Percentiles rank a stretch among this genome's conserved stretches.
Evolutionary conservation across 768 basidiomycete species (phyloP).

Genomic region (Pleurotus eryngii): DNA sequence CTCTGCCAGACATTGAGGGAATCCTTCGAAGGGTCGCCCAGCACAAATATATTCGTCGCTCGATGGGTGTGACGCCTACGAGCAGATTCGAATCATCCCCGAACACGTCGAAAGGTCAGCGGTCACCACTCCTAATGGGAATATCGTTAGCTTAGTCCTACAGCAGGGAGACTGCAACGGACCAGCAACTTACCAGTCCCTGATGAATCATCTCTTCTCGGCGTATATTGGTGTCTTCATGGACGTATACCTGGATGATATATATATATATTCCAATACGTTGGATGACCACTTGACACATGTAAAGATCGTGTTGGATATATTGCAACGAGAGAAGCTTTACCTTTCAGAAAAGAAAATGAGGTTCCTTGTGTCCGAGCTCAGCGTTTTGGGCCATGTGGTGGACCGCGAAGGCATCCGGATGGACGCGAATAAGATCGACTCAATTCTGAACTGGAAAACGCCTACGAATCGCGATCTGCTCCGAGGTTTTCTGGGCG

Average conservation of each 20-base stretch:
- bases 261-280: constrained; percentile 35
- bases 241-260: constrained; percentile 40
- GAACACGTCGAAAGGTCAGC: constrained; percentile 23
- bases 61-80: constrained; percentile 27
- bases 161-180: constrained; percentile 31
- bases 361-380: constrained; percentile 14
- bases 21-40: constrained; percentile 29
- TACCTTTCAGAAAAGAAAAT: constrained; percentile 28
- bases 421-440: constrained; percentile 33
- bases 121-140: constrained; percentile 38
- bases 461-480: constrained; percentile 22
- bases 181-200: constrained; percentile 36
- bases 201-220: constrained; percentile 41
- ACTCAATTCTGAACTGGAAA: constrained; percentile 22
- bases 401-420: constrained; percentile 17
- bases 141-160: constrained; percentile 36
- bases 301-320: too few species aligned
- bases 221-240: constrained; percentile 33
- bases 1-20: constrained; percentile 37
- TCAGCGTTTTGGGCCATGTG: constrained; percentile 19
- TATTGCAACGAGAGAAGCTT: constrained; percentile 22
- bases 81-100: constrained; percentile 29
- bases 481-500: constrained; percentile 28
- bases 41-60: constrained; percentile 14
- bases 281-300: too few species aligned